Evolutionary conservation across 257 asterid genomes (phyloP).

Genomic region (Petunia axillaris): DNA sequence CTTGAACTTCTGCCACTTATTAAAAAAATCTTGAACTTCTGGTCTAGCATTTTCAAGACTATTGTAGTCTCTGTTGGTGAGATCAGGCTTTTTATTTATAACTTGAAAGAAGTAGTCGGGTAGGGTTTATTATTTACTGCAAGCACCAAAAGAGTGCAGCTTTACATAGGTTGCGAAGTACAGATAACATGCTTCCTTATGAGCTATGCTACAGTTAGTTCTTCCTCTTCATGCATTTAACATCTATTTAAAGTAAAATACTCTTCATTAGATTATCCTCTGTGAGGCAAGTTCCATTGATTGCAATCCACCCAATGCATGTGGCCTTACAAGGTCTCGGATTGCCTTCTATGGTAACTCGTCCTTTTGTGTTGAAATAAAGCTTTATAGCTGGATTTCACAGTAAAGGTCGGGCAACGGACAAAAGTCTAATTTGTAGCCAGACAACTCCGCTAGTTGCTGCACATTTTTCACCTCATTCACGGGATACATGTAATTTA

Average conservation of each 20-base stretch:
- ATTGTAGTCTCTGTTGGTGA: neutral
- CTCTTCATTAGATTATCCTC: neutral
- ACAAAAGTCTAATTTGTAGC: neutral
- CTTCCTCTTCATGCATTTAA: neutral
- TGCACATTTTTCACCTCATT: neutral
- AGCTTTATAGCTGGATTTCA: conserved; percentile 13
- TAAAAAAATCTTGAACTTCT: neutral
- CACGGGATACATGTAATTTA: neutral
- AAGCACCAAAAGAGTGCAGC: neutral
- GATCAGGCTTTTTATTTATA: neutral
- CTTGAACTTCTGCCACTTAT: neutral
- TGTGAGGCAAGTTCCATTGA: conserved; percentile 4
- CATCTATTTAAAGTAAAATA: neutral
- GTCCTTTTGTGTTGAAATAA: conserved; percentile 7
- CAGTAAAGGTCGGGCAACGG: neutral
- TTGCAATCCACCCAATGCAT: conserved; percentile 8
- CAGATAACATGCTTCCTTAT: neutral
- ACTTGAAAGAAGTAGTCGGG: neutral
- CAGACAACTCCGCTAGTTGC: neutral
- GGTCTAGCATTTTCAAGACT: neutral
- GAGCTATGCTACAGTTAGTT: conserved; percentile 16
- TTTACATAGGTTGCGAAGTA: neutral
- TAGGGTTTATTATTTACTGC: neutral
- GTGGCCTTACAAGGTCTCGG: neutral
- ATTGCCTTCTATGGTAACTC: neutral